Conservation (phyloP, 2,329 filamentous ascomycete species). For the Venturia carpophila region DNA sequence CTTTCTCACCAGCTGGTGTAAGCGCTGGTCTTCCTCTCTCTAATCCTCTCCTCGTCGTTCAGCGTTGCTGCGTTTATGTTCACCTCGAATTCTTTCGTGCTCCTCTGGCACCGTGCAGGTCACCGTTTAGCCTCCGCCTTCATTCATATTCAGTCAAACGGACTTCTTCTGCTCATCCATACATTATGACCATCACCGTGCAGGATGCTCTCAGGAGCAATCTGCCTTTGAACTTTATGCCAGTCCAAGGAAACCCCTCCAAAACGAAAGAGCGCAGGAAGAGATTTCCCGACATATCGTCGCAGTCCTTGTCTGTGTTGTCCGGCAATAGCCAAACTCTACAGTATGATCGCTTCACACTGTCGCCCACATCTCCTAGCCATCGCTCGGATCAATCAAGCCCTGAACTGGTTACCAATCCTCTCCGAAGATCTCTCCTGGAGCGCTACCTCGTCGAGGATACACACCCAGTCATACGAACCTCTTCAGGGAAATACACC, state of each 20-base stretch:
- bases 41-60: neutral
- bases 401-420: neutral
- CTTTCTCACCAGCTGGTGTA: neutral
- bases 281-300: neutral
- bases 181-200: neutral
- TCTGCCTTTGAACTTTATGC: neutral
- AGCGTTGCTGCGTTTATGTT: neutral
- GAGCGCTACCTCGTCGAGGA: constrained; percentile 11
- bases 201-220: constrained; percentile 1
- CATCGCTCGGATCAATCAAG: neutral
- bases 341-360: constrained; percentile 9
- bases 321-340: neutral
- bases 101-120: neutral
- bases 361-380: constrained; percentile 5
- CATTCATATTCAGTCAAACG: neutral
- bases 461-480: neutral
- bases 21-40: neutral
- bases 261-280: neutral
- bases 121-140: neutral
- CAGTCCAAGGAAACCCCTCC: neutral
- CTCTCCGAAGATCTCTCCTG: neutral
- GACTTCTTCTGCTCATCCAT: neutral
- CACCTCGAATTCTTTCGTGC: neutral
- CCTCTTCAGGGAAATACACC: neutral
- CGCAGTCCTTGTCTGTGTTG: neutral